Base-by-base conservation (phyloP, 306 rosid species). In the Dryas alaskensis region DNA sequence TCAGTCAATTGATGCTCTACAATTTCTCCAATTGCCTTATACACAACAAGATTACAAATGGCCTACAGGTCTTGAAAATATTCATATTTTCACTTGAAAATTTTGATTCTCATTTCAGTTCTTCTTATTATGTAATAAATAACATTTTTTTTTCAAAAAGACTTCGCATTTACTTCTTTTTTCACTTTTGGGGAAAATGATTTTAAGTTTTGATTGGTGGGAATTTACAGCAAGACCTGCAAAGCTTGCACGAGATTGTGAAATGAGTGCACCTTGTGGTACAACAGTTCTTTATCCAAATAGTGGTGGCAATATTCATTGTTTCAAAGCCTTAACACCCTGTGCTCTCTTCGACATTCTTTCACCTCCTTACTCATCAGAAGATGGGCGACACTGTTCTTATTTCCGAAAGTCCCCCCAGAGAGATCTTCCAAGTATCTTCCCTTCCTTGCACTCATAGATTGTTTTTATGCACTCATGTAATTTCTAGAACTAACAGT, bases 241-340 rank as follows among this genome's bases (percentile, higher is more conserved):
- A 53, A 87, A 79, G 80, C 84, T 87, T 22, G 89, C 84, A 3
- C 86, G 81, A 82, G 90, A 89, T 80, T 81, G 68, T 13, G 96
- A 84, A 73, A 83, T 90, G 97, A 78, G 83, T 4, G 92, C 96
- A 6, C 97, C 96, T 2, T 81, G 65, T 73, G 90, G 87, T 8
- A 85, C 97, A n/a, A 89, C 97, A 39, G 62, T 87, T 79, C 92
- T 93, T 60, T 89, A 89, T 77, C 98, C 98, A 8, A 81, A 86
- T 14, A 86, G 80, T 58, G 98, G 98, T 53, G 92, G 98, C 81
- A 89, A 90, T 71, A 90, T 93, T 68, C 98, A 93, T 80, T 81
- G 87, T 81, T 93, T 93, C 79, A 80, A 79, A 85, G 97, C 98
- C 40, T 44, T 79, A 61, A 90, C 97, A 57, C 96, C 97, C 8